These are phyloP conservation scores for Hansenula anomala DNA, from an alignment of 1,139 yeast species.

Conservation along the genomic window DNA sequence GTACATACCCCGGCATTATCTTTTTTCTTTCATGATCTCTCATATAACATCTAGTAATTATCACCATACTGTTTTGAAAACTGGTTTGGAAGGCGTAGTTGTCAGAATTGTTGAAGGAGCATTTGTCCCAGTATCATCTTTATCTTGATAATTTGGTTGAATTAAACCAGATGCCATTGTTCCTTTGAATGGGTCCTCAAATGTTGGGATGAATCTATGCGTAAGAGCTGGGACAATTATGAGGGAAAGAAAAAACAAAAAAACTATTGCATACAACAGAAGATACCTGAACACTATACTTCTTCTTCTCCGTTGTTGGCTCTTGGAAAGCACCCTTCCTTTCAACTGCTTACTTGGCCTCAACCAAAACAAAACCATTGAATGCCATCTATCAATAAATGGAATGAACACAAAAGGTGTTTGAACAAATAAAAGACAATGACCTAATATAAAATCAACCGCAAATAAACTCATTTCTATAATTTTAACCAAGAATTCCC, in stretches of 20 bases:
- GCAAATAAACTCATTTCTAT: constrained; percentile 68
- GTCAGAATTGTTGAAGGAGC: constrained; percentile 16
- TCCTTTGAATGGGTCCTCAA: constrained; percentile 14
- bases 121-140: constrained; percentile 55
- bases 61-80: constrained; percentile 17
- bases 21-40: too few relatives aligned
- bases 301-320: constrained; percentile 32
- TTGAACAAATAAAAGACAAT: constrained; percentile 53
- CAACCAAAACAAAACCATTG: constrained; percentile 77
- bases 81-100: constrained; percentile 16
- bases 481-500: constrained; percentile 66
- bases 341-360: constrained; percentile 53
- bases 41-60: too few relatives aligned
- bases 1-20: too few relatives aligned
- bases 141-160: constrained; percentile 53
- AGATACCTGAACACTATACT: constrained; percentile 34
- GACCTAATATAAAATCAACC: constrained; percentile 68
- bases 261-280: constrained; percentile 36
- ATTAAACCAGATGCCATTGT: constrained; percentile 33
- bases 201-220: constrained; percentile 19
- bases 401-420: constrained; percentile 66
- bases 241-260: constrained; percentile 32
- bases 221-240: constrained; percentile 41
- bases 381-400: constrained; percentile 70
- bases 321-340: constrained; percentile 34